Evolutionary conservation across 108 stramenopile genomes (phyloP).

Genomic region (Cyclotella choctawhatcheeana): DNA sequence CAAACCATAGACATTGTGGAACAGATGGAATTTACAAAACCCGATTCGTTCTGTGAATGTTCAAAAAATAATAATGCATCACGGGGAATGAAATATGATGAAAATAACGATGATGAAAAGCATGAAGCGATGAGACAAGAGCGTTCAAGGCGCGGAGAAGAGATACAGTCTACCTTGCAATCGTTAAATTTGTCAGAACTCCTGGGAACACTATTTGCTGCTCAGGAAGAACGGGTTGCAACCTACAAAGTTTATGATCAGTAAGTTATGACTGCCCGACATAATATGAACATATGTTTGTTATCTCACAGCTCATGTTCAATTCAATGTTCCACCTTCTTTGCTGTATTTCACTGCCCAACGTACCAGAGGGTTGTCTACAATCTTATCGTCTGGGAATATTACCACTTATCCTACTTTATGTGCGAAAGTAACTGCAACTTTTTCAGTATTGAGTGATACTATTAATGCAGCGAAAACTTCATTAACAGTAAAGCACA

Average conservation of each 20-base stretch:
- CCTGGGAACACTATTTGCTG: conserved; percentile 56
- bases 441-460: conserved; percentile 80
- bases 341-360: not conserved
- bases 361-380: conserved; percentile 52
- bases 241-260: conserved; percentile 68
- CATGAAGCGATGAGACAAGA: conserved; percentile 50
- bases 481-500: conserved; percentile 25
- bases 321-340: not conserved
- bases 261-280: conserved; percentile 49
- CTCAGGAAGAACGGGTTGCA: conserved; percentile 72
- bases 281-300: not conserved
- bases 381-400: conserved; percentile 64
- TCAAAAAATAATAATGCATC: conserved; percentile 2
- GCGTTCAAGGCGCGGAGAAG: conserved; percentile 35
- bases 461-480: conserved; percentile 62
- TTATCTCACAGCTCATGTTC: not conserved
- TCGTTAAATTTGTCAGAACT: conserved; percentile 56
- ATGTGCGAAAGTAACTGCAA: conserved; percentile 73
- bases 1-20: conserved; percentile 72
- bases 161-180: conserved; percentile 48
- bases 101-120: conserved; percentile 12
- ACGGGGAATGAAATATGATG: not conserved
- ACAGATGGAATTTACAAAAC: conserved; percentile 37
- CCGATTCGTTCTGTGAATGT: conserved; percentile 28
- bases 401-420: conserved; percentile 69